Percentiles rank a stretch among this genome's conserved stretches.
phyloP scores from a whole-genome alignment of 768 basidiomycete species.

The Auricularia sp. region DNA sequence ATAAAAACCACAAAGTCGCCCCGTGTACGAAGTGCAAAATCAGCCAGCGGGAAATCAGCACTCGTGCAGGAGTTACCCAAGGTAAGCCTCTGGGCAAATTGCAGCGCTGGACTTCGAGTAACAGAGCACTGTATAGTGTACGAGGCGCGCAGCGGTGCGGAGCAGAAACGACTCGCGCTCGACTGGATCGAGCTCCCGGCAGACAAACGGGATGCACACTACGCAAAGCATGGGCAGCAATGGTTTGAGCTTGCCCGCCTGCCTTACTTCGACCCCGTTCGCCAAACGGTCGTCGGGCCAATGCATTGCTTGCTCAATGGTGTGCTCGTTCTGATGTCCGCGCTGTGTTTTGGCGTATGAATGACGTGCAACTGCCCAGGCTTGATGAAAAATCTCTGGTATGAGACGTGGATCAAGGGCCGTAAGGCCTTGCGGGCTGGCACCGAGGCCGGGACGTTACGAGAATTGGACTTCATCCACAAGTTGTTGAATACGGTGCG shows the following conservation, averaged over 20 bases:
- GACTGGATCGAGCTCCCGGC: background rate
- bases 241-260: constrained; percentile 19
- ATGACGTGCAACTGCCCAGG: constrained; percentile 7
- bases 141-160: background rate
- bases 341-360: background rate
- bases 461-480: background rate
- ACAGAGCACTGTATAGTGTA: no score
- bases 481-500: background rate
- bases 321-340: background rate
- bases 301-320: constrained; percentile 23
- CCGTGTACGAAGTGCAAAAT: constrained; percentile 20
- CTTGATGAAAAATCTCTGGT: constrained; percentile 19
- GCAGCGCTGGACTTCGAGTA: no score
- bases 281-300: constrained; percentile 19
- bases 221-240: constrained; percentile 11
- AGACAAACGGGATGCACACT: background rate
- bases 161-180: background rate
- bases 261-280: constrained; percentile 21
- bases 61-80: background rate
- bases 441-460: background rate
- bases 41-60: constrained; percentile 6
- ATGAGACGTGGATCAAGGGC: constrained; percentile 13
- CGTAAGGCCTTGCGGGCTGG: background rate
- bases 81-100: background rate
- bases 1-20: constrained; percentile 15